Evolutionary conservation across 371 early-diverging fungal genomes (phyloP).

Genomic region (Apophysomyces ossiformis): DNA sequence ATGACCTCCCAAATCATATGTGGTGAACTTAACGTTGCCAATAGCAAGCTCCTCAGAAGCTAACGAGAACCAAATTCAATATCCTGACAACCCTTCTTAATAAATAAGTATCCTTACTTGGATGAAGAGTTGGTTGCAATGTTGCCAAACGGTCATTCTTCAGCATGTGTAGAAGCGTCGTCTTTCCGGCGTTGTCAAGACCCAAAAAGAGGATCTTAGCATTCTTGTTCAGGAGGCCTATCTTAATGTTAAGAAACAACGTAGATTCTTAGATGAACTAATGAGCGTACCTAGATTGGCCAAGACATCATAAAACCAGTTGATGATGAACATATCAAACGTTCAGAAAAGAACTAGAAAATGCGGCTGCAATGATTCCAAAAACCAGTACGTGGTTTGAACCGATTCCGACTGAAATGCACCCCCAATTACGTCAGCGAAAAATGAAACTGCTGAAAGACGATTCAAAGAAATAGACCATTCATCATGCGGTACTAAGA

Average conservation of each 20-base stretch:
- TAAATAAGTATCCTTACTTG: conserved; percentile 71
- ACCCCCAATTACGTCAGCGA: too few relatives aligned
- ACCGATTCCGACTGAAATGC: too few relatives aligned
- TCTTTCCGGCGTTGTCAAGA: conserved; percentile 99
- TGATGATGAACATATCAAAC: conserved; percentile 84
- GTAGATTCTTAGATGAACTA: background rate
- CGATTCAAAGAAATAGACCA: too few relatives aligned
- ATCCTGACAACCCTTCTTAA: background rate
- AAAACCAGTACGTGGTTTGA: background rate
- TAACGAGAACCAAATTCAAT: conserved; percentile 24
- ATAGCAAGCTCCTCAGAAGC: conserved; percentile 97
- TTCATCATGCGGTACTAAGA: too few relatives aligned
- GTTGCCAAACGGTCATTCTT: conserved; percentile 98
- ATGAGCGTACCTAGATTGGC: conserved; percentile 72
- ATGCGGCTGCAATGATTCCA: background rate
- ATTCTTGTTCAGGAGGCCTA: conserved; percentile 97
- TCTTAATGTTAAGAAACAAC: background rate
- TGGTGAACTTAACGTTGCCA: conserved; percentile 95
- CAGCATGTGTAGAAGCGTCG: conserved; percentile 98
- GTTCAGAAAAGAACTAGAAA: conserved; percentile 5
- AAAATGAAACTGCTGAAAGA: too few relatives aligned
- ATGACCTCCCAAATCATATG: conserved; percentile 98
- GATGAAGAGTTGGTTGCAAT: conserved; percentile 98
- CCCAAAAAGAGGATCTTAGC: conserved; percentile 99
- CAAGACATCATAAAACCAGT: conserved; percentile 94